phyloP scores from a whole-genome alignment of 1,139 yeast genomes.

The Candida pseudocylindracea region DNA sequence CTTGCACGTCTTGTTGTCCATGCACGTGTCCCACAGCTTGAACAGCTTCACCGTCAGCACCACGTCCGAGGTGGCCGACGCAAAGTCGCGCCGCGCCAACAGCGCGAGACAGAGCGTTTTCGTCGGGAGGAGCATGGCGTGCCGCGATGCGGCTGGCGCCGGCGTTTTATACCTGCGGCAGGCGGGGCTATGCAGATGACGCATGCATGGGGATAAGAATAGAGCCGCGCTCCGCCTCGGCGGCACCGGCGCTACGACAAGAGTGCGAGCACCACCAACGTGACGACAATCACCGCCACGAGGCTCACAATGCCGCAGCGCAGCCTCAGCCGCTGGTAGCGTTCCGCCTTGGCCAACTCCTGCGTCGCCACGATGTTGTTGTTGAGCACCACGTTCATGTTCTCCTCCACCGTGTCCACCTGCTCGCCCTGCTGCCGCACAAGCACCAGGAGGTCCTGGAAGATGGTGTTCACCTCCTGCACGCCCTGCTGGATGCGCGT shows the following conservation, averaged over 20 bases:
- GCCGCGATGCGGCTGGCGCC: no score
- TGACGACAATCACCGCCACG: conserved; percentile 17
- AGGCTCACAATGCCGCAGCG: conserved; percentile 55
- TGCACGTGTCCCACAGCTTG: conserved; percentile 55
- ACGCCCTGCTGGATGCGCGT: conserved; percentile 56
- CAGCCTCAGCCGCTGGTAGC: conserved; percentile 44
- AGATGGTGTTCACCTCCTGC: conserved; percentile 64
- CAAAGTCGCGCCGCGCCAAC: no score
- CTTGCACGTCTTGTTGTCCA: conserved; percentile 57
- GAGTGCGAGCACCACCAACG: conserved; percentile 11
- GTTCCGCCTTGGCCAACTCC: conserved; percentile 52
- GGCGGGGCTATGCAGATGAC: no score
- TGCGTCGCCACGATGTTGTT: conserved; percentile 51
- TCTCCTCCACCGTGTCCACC: conserved; percentile 65
- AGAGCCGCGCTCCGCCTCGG: no score
- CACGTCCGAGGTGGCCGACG: conserved; percentile 3
- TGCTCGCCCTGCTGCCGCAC: conserved; percentile 74
- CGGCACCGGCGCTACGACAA: no score
- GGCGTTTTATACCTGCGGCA: no score
- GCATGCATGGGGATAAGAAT: no score
- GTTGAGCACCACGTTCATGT: conserved; percentile 38
- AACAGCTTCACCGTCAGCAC: conserved; percentile 31
- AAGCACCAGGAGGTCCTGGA: conserved; percentile 55
- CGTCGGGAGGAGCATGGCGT: no score
- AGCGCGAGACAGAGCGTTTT: no score